Evolutionary conservation across 2,329 filamentous ascomycete genomes (phyloP).

Genomic region (Akanthomyces uredinophilus): DNA sequence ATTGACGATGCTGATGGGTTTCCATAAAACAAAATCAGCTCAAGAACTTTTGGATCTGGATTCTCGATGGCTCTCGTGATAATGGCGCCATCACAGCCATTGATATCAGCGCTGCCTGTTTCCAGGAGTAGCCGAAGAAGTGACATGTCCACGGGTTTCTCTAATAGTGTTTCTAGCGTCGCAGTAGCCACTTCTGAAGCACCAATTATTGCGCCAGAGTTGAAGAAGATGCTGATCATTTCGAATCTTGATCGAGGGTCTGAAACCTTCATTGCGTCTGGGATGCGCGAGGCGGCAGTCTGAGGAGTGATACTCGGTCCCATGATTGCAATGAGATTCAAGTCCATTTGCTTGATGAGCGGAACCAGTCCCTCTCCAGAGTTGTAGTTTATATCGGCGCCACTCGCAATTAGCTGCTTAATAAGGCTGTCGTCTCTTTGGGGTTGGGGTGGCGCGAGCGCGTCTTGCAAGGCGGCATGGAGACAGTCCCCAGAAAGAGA

Average conservation of each 20-base stretch:
- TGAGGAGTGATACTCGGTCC: constrained; percentile 42
- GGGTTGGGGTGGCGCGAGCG: constrained; percentile 44
- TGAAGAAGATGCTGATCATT: constrained; percentile 43
- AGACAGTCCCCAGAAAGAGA: constrained; percentile 43
- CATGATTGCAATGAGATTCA: constrained; percentile 40
- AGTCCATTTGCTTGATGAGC: constrained; percentile 44
- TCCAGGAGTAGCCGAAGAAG: constrained; percentile 45
- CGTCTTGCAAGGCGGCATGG: constrained; percentile 46
- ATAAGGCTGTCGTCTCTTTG: constrained; percentile 48
- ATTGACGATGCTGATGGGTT: constrained; percentile 41
- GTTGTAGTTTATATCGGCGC: constrained; percentile 51
- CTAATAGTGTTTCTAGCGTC: constrained; percentile 37
- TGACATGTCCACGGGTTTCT: constrained; percentile 44
- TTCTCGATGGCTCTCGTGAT: constrained; percentile 37
- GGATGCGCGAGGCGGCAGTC: constrained; percentile 43
- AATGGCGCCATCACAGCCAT: constrained; percentile 40
- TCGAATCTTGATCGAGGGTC: constrained; percentile 39
- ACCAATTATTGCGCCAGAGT: constrained; percentile 39
- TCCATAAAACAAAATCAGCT: constrained; percentile 41
- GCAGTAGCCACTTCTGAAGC: constrained; percentile 38
- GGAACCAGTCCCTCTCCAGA: constrained; percentile 44
- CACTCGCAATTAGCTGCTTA: constrained; percentile 45
- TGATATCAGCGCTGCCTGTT: constrained; percentile 49
- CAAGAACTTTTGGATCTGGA: constrained; percentile 44
- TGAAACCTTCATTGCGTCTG: constrained; percentile 40